Evolutionary conservation across 768 basidiomycete species (phyloP), one percentile per base, ranked within the genome.

Genomic region (Cubamyces lactineus): DNA sequence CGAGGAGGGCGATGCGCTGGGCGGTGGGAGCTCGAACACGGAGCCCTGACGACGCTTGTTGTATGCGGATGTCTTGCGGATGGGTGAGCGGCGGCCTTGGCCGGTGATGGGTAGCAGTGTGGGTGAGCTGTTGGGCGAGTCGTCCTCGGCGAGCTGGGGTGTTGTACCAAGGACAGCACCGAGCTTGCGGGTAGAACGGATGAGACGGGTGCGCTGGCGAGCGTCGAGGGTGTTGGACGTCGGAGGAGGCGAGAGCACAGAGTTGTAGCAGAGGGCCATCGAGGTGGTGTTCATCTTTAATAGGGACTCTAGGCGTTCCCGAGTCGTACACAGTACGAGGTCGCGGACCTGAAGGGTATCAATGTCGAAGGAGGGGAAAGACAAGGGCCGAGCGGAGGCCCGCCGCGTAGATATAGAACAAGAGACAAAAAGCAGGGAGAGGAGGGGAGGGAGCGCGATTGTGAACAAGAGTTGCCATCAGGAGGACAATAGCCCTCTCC

Each of bases 171-270:
- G 73, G 12, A 88, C 72, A 39, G 80, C 78, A 17, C 80, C 80
- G 38, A 89, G 79, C 73, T 87, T 88, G 65, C 79, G 81, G 8
- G 85, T 80, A 28, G 82, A 80, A 28, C 84, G 83, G 28, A 86
- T 65, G 23, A 88, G 79, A 52, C 83, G 83, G 12, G 75, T 68
- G 13, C 85, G 81, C 70, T 87, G 82, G 11, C 76, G 69, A 0
- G 78, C 66, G 7, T 82, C 80, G 56, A 86, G 72, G 11, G 76
- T 73, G 70, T 89, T 88, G n/a, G 77, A 80, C 23, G 87, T 89
- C 0, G 85, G 84, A 1, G 86, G 86, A 3, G 81, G 82, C 1
- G 57, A 17, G 47, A 9, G 39, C 38, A 13, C 12, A 13, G 21
- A 16, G 24, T 16, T 41, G 56, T 21, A 8, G 38, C 9, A 17